Percentiles rank a stretch among this genome's conserved stretches.
Evolutionary conservation across 2,329 filamentous ascomycete genomes (phyloP).

Genomic region (Calonectria pseudoreteaudii): DNA sequence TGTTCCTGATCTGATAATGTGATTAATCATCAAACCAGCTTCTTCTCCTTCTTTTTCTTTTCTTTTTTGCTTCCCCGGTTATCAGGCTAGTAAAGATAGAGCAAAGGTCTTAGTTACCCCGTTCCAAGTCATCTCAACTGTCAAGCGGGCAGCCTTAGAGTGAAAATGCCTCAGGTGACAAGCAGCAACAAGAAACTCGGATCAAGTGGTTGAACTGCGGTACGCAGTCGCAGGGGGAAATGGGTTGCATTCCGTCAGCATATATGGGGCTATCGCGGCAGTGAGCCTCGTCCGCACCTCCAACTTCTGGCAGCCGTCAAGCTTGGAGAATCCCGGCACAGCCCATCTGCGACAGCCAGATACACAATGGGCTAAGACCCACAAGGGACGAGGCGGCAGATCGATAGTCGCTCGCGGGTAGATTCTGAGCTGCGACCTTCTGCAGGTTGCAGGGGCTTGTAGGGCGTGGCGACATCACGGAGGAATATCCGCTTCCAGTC

Average conservation of each 20-base stretch:
- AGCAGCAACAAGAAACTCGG: neutral
- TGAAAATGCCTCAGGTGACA: neutral
- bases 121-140: neutral
- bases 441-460: conserved; percentile 23
- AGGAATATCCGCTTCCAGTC: conserved; percentile 19
- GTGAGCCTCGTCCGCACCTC: neutral
- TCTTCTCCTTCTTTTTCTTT: neutral
- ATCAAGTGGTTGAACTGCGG: neutral
- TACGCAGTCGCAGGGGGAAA: neutral
- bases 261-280: conserved; percentile 18
- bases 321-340: conserved; percentile 20
- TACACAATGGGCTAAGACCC: conserved; percentile 11
- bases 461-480: conserved; percentile 23
- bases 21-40: neutral
- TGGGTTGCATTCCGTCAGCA: neutral
- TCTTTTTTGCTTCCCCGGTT: neutral
- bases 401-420: conserved; percentile 35
- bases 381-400: conserved; percentile 24
- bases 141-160: neutral
- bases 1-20: neutral
- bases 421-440: conserved; percentile 26
- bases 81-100: neutral
- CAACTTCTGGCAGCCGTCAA: conserved; percentile 9
- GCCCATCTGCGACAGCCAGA: conserved; percentile 9
- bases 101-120: neutral